Percentiles rank a stretch among this genome's conserved stretches.
Evolutionary conservation across 306 rosid genomes (phyloP).

Genomic region (Malus sylvestris): DNA sequence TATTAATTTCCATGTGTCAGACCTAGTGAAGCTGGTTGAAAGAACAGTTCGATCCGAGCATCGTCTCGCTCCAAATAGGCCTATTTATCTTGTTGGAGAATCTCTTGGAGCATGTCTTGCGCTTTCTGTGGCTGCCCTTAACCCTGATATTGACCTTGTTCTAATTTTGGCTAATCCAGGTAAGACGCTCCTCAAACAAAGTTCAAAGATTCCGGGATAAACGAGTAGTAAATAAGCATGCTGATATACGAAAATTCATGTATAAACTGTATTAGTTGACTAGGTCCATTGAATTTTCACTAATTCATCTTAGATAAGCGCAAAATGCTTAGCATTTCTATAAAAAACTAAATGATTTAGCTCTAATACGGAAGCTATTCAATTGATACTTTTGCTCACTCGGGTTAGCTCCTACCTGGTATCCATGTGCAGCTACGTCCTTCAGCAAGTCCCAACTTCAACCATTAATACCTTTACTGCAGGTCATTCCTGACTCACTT

Average conservation of each 20-base stretch:
- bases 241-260: background rate
- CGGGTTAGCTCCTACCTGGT: conserved; percentile 1
- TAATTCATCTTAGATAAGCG: background rate
- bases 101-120: conserved; percentile 88
- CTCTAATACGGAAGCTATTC: background rate
- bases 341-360: background rate
- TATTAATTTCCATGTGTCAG: conserved; percentile 29
- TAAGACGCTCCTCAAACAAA: conserved; percentile 1
- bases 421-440: conserved; percentile 55
- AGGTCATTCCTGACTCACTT: conserved; percentile 44
- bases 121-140: conserved; percentile 71
- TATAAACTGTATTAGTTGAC: background rate
- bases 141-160: conserved; percentile 70
- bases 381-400: conserved; percentile 16
- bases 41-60: conserved; percentile 48
- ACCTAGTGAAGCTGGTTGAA: conserved; percentile 67
- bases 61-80: conserved; percentile 49
- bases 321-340: background rate
- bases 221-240: background rate
- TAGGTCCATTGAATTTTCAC: background rate
- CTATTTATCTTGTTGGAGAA: conserved; percentile 84
- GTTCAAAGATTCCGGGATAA: background rate
- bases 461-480: conserved; percentile 47
- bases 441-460: conserved; percentile 59
- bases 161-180: conserved; percentile 88